A percentile compares a stretch with the other conserved stretches of the same genome.
Conservation (phyloP, 495 filamentous ascomycete genomes). For the Cudoniella acicularis region DNA sequence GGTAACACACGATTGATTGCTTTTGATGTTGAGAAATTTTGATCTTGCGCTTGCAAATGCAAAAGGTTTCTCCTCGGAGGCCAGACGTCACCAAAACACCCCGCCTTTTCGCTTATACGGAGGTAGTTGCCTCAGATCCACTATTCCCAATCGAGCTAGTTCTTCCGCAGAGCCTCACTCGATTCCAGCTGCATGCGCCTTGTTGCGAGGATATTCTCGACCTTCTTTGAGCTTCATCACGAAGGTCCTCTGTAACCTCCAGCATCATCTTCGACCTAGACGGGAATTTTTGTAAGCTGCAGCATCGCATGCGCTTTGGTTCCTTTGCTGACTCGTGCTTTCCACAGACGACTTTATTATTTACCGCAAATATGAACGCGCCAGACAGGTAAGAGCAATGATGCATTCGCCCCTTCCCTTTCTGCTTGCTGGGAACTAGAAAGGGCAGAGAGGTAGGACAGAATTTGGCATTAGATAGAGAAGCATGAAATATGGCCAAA, state of each 20-base stretch:
- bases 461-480: background rate
- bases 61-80: background rate
- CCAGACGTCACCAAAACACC: background rate
- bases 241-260: background rate
- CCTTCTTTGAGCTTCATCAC: background rate
- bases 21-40: background rate
- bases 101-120: background rate
- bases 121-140: background rate
- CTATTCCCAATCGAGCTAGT: background rate
- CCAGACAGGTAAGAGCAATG: conserved; percentile 22
- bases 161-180: background rate
- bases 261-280: background rate
- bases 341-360: background rate
- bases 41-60: background rate
- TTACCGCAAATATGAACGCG: conserved; percentile 23
- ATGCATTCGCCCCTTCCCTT: background rate
- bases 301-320: too few relatives aligned
- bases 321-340: too few relatives aligned
- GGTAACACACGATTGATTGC: too few relatives aligned
- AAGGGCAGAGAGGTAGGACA: background rate
- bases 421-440: background rate
- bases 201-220: background rate
- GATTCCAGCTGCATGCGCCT: background rate
- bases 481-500: too few relatives aligned
- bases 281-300: background rate